phyloP scores from a whole-genome alignment of 306 rosid species.

The Biancaea sappan region DNA sequence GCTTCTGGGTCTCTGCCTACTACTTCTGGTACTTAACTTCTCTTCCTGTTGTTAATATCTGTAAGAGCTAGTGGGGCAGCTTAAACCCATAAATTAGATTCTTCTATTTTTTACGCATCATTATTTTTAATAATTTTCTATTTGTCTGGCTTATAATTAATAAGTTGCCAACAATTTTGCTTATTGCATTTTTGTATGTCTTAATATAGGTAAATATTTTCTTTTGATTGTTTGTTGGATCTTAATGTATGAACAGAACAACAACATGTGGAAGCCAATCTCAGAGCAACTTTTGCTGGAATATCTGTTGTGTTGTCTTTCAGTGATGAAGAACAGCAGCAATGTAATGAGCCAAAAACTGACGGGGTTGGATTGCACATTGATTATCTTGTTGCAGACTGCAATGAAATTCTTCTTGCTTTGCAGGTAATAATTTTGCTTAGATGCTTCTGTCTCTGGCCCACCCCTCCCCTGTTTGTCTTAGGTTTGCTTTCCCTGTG shows the following conservation, averaged over 20 bases:
- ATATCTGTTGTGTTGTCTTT: conserved; percentile 72
- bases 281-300: conserved; percentile 80
- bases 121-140: not conserved
- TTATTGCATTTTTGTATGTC: conserved; percentile 20
- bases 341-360: conserved; percentile 35
- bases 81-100: not conserved
- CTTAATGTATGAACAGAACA: conserved; percentile 57
- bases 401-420: conserved; percentile 56
- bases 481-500: conserved; percentile 32
- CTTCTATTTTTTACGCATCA: conserved; percentile 5
- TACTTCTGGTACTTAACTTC: conserved; percentile 64
- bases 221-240: conserved; percentile 24
- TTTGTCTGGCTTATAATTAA: conserved; percentile 1
- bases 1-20: conserved; percentile 89
- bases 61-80: conserved; percentile 8
- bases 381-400: conserved; percentile 66
- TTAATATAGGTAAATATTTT: conserved; percentile 11
- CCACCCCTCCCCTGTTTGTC: conserved; percentile 12
- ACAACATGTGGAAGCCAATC: conserved; percentile 86
- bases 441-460: not conserved
- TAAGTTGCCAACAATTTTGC: conserved; percentile 17
- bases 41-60: conserved; percentile 16
- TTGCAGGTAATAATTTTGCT: conserved; percentile 63
- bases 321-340: conserved; percentile 53
- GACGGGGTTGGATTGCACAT: conserved; percentile 41